Percentiles rank a stretch among this genome's conserved stretches.
Evolutionary conservation across 192 early-diverging fungal species (phyloP).

Genomic region (Mortierella hygrophila): DNA sequence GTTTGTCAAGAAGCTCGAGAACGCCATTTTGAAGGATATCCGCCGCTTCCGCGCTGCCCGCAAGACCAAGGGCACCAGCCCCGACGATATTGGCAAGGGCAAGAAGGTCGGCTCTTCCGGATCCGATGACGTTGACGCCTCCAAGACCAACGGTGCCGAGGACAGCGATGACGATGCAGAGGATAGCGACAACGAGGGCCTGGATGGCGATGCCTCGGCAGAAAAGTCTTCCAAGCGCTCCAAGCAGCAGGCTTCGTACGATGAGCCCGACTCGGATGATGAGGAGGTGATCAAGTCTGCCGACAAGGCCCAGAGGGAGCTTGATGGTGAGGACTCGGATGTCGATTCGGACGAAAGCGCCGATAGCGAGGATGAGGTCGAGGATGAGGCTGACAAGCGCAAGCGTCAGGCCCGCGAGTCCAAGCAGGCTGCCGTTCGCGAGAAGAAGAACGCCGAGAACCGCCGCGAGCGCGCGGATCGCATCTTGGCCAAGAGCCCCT

Average conservation of each 20-base stretch:
- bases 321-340: slow-evolving; percentile 58
- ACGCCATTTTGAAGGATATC: slow-evolving; percentile 81
- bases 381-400: slow-evolving; percentile 53
- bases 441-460: slow-evolving; percentile 26
- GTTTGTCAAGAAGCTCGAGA: slow-evolving; percentile 83
- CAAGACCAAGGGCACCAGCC: slow-evolving; percentile 54
- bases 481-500: slow-evolving; percentile 68
- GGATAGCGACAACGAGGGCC: slow-evolving; percentile 62
- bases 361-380: slow-evolving; percentile 46
- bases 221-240: slow-evolving; percentile 71
- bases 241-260: slow-evolving; percentile 80
- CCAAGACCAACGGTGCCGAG: slow-evolving; percentile 57
- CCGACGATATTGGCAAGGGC: slow-evolving; percentile 54
- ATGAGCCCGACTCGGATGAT: slow-evolving; percentile 91
- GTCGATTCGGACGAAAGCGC: slow-evolving; percentile 43
- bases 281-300: slow-evolving; percentile 62
- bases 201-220: slow-evolving; percentile 82
- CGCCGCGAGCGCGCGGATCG: slow-evolving; percentile 64
- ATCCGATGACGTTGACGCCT: slow-evolving; percentile 69
- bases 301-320: slow-evolving; percentile 53
- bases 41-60: slow-evolving; percentile 62
- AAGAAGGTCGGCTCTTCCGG: slow-evolving; percentile 56
- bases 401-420: slow-evolving; percentile 38
- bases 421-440: slow-evolving; percentile 38
- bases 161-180: slow-evolving; percentile 67